phyloP scores from a whole-genome alignment of 495 filamentous ascomycete species.

The Daldinia vernicosa region DNA sequence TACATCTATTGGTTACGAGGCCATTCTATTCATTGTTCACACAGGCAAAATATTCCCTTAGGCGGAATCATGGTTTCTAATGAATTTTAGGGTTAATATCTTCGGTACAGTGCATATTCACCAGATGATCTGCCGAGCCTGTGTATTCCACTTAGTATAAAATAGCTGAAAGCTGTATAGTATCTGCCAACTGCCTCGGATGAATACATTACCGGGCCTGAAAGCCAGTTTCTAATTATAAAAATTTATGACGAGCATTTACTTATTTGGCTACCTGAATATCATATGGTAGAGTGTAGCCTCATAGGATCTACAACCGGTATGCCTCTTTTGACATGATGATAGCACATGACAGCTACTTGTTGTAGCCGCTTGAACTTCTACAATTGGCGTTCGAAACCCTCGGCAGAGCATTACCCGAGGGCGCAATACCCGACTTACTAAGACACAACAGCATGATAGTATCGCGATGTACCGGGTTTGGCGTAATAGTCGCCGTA shows the following conservation, averaged over 20 bases:
- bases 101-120: not conserved
- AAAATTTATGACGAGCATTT: not conserved
- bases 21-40: no score
- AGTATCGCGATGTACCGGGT: constrained; percentile 18
- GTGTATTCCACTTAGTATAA: not conserved
- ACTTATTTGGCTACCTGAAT: not conserved
- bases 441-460: constrained; percentile 18
- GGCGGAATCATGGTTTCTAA: no score
- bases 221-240: not conserved
- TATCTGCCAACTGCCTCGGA: not conserved
- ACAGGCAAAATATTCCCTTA: no score
- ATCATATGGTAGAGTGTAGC: constrained; percentile 6
- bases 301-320: constrained; percentile 5
- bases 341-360: constrained; percentile 2
- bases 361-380: constrained; percentile 4
- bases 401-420: constrained; percentile 28
- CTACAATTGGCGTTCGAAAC: constrained; percentile 3
- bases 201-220: no score
- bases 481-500: not conserved
- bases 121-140: not conserved
- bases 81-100: no score
- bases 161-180: not conserved
- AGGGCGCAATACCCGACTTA: constrained; percentile 38
- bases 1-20: no score
- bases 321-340: constrained; percentile 1